Conservation (phyloP, 176 grass and related monocot genomes). For the Zea luxurians region DNA sequence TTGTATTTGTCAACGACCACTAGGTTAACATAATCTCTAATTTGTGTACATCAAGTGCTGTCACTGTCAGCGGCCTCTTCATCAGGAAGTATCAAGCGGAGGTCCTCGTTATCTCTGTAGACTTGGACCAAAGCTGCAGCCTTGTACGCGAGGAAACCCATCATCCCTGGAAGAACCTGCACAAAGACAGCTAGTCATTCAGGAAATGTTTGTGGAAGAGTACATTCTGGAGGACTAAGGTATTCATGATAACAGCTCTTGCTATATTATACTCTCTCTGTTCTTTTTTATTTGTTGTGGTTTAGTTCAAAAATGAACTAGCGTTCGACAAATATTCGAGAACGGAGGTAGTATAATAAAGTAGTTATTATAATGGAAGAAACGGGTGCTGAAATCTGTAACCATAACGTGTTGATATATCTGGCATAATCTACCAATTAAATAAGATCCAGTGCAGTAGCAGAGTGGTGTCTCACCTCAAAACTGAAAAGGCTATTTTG, state of each 20-base stretch:
- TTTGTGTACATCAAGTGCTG: conserved; percentile 42
- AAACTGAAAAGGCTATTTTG: conserved; percentile 81
- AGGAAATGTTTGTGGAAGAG: background rate
- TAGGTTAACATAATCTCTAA: conserved; percentile 13
- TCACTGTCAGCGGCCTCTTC: conserved; percentile 49
- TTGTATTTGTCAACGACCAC: background rate
- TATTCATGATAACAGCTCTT: background rate
- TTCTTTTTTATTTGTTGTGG: no score
- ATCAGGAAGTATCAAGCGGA: conserved; percentile 73
- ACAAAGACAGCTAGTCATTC: conserved; percentile 4
- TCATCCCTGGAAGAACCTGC: conserved; percentile 87
- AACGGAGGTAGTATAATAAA: no score
- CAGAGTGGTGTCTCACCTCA: conserved; percentile 49
- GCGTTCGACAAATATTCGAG: no score
- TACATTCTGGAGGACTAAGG: background rate
- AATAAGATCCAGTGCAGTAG: background rate
- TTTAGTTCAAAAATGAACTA: no score
- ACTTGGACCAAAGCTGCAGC: conserved; percentile 87
- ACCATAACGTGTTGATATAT: background rate
- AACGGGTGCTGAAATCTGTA: background rate
- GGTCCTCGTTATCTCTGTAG: conserved; percentile 91
- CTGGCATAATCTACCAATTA: background rate
- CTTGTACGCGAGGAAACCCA: conserved; percentile 98
- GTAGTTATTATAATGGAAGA: background rate
- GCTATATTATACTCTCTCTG: background rate